Conservation (phyloP, 140 eudicot genomes). For the Anethum foeniculum region DNA sequence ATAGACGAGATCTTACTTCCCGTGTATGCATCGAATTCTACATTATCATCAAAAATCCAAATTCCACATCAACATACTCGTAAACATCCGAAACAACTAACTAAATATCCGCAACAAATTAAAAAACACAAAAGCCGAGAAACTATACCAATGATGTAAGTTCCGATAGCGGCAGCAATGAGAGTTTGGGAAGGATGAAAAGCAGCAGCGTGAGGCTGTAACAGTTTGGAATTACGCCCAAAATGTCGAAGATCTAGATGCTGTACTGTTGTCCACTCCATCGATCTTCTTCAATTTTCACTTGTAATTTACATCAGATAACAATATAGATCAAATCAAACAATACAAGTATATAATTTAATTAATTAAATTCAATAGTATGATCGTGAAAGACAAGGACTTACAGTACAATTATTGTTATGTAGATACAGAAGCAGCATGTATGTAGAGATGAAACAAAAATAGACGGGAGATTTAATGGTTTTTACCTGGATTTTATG, state of each 20-base stretch:
- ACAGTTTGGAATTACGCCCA: slow-evolving; percentile 80
- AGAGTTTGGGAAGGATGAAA: slow-evolving; percentile 88
- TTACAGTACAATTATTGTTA: not conserved
- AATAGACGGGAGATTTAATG: not conserved
- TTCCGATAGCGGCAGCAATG: slow-evolving; percentile 79
- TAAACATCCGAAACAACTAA: not conserved
- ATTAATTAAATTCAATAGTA: no score
- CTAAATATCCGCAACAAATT: not conserved
- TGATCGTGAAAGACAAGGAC: not conserved
- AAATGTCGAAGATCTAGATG: slow-evolving; percentile 98
- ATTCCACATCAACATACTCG: not conserved
- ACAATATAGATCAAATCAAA: not conserved
- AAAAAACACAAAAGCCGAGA: not conserved
- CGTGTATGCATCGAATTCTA: slow-evolving; percentile 85
- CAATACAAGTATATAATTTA: not conserved
- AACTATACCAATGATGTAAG: slow-evolving; percentile 59
- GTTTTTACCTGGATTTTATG: not conserved
- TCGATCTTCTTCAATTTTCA: slow-evolving; percentile 31
- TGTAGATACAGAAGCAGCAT: not conserved
- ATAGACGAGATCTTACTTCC: slow-evolving; percentile 92
- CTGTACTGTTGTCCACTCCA: slow-evolving; percentile 99
- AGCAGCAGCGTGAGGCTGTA: slow-evolving; percentile 98
- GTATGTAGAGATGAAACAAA: not conserved
- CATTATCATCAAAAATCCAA: slow-evolving; percentile 12
- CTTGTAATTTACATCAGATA: not conserved